Evolutionary conservation across 2,329 filamentous ascomycete species (phyloP).

Genomic region (Orbilia blumenaviensis): DNA sequence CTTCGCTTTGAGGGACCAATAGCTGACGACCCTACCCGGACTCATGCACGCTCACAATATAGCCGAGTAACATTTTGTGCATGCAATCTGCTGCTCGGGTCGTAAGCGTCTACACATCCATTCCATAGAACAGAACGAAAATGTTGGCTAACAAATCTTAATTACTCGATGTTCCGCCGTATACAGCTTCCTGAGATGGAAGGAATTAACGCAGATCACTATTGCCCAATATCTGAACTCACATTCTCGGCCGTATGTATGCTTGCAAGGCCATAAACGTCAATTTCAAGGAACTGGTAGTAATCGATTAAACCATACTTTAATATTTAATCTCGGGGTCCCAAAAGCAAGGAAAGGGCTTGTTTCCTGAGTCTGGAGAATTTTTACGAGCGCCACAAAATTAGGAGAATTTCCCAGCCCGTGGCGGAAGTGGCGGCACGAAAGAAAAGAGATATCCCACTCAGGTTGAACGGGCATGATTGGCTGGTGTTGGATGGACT

Average conservation of each 20-base stretch:
- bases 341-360: constrained; percentile 7
- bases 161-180: constrained; percentile 23
- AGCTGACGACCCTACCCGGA: constrained; percentile 3
- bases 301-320: too few species aligned
- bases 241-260: constrained; percentile 14
- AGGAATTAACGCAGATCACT: constrained; percentile 30
- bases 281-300: constrained; percentile 2
- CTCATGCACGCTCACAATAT: constrained; percentile 48
- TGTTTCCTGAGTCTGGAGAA: constrained; percentile 26
- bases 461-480: constrained; percentile 4
- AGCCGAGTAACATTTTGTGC: constrained; percentile 49
- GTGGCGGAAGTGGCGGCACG: constrained; percentile 53
- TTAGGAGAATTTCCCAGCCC: constrained; percentile 52
- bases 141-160: constrained; percentile 32
- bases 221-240: constrained; percentile 18
- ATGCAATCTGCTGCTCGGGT: constrained; percentile 41
- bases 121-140: constrained; percentile 24
- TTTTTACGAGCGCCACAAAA: constrained; percentile 46
- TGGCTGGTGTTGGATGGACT: constrained; percentile 9
- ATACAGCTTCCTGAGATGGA: constrained; percentile 44
- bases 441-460: constrained; percentile 12
- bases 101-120: constrained; percentile 43
- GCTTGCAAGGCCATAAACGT: not conserved
- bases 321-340: constrained; percentile 19
- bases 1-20: constrained; percentile 31